These are phyloP conservation scores for Debaryomyces tyrocola DNA, from an alignment of 805 yeast species.

Conservation along the genomic window DNA sequence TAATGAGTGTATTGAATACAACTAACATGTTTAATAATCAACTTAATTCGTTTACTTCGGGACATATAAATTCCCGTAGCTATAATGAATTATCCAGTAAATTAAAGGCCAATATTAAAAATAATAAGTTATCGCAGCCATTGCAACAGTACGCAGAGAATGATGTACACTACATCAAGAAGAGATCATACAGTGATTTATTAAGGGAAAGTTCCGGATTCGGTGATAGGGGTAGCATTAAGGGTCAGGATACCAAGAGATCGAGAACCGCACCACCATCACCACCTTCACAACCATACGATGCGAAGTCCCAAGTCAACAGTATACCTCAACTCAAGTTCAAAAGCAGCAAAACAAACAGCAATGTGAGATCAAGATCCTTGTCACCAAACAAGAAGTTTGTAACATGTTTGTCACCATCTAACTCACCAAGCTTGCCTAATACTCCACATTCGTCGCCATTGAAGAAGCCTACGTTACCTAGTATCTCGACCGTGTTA, in stretches of 20 bases:
- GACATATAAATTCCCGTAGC: constrained; percentile 34
- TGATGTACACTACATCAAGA: constrained; percentile 13
- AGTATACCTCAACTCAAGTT: neutral
- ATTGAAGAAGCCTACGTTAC: constrained; percentile 20
- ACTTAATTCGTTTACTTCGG: constrained; percentile 25
- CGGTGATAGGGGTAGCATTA: constrained; percentile 1
- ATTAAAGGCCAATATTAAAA: constrained; percentile 17
- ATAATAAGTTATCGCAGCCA: constrained; percentile 1
- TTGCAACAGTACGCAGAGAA: constrained; percentile 2
- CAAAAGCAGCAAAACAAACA: neutral
- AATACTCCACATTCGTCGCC: constrained; percentile 14
- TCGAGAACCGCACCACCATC: constrained; percentile 51
- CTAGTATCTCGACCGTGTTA: constrained; percentile 37
- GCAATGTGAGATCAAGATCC: constrained; percentile 22
- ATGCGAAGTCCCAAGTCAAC: neutral
- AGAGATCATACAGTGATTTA: constrained; percentile 30
- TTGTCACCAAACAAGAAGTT: constrained; percentile 22
- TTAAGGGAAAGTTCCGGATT: constrained; percentile 8
- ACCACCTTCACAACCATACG: constrained; percentile 25
- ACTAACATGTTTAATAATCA: constrained; percentile 31
- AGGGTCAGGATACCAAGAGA: constrained; percentile 24
- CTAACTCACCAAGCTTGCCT: constrained; percentile 18
- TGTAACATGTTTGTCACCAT: constrained; percentile 20
- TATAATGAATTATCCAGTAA: constrained; percentile 32
- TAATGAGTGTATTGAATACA: constrained; percentile 34